Evolutionary conservation across 169 alveolate species (phyloP), one percentile per base, ranked within the genome.

Genomic region (Plasmodium billcollinsi): DNA sequence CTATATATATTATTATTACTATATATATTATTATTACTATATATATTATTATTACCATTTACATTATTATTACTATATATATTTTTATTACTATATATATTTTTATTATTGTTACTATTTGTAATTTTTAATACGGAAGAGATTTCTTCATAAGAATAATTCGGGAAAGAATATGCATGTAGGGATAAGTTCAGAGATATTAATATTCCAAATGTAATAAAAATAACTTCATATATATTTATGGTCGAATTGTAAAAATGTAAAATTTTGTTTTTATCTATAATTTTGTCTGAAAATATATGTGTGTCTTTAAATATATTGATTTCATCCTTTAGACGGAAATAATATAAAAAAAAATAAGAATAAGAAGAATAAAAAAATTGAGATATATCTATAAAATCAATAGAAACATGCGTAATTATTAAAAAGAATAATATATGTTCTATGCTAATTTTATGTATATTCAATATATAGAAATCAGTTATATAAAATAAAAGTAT

Each of bases 381-480:
- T 18, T 78, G 33, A 2, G 89, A 65, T 4, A 78, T 66, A 11
- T 78, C 89, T 5, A 78, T 26, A 7, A 78, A 50, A 26, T 78
- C 89, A 26, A 78, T 78, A 26, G 89, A 50, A 3, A 78, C 89
- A 58, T 78, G 89, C 14, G 54, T 67, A 26, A 78, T 78, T 26
- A 78, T 78, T 2, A 78, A 33, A 56, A 59, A 70, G 39, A 69
- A 78, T 49, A 78, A 50, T 1, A 67, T 21, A 18, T 65, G 65
- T 26, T 78, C 89, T 5, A 26, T 33, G 12, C 49, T 78, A 12
- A 78, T 78, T 2, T 33, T 50, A 24, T 70, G 89, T 5, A 78
- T 71, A 50, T 78, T 78, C 54, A 78, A 59, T 2, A 78, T 24
- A 29, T 29, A 43, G 52, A 24, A 78, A 45, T 78, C 49, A 5